Conservation (phyloP, 1,284 basidiomycete genomes). For the Pseudozyma thailandica region DNA sequence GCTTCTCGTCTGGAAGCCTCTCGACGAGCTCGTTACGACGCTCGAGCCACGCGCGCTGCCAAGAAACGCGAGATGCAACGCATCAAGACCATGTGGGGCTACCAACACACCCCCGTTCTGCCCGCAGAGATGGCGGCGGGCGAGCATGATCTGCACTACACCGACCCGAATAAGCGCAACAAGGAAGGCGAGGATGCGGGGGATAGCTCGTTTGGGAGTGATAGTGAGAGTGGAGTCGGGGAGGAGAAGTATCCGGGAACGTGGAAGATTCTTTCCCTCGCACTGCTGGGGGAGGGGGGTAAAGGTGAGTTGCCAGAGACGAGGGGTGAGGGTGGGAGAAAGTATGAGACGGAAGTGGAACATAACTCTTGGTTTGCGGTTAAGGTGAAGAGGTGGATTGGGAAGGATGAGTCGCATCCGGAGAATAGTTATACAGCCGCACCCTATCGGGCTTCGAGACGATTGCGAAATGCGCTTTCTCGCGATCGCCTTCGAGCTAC, state of each 20-base stretch:
- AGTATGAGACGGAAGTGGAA: conserved; percentile 35
- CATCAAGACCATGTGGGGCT: conserved; percentile 44
- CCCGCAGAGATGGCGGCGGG: conserved; percentile 18
- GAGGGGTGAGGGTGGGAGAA: conserved; percentile 18
- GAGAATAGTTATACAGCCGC: conserved; percentile 12
- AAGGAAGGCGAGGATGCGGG: neutral
- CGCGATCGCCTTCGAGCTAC: conserved; percentile 8
- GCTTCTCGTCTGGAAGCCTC: conserved; percentile 30
- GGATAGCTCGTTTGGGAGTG: conserved; percentile 29
- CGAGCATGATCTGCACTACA: conserved; percentile 34
- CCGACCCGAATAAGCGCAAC: neutral
- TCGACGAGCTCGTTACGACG: conserved; percentile 16
- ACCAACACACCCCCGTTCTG: conserved; percentile 27
- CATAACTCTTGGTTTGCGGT: conserved; percentile 35
- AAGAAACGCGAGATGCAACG: conserved; percentile 41
- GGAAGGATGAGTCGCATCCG: conserved; percentile 1
- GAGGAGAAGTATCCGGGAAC: conserved; percentile 38
- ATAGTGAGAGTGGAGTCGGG: conserved; percentile 4
- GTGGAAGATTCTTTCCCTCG: conserved; percentile 27
- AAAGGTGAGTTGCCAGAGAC: conserved; percentile 21
- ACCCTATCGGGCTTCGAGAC: conserved; percentile 3
- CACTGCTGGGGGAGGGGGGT: conserved; percentile 29
- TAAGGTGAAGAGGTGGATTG: conserved; percentile 32
- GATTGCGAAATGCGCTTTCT: conserved; percentile 16
- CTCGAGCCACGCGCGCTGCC: conserved; percentile 11